Conservation (phyloP, 2,329 filamentous ascomycete genomes). For the Fusarium sp. region DNA sequence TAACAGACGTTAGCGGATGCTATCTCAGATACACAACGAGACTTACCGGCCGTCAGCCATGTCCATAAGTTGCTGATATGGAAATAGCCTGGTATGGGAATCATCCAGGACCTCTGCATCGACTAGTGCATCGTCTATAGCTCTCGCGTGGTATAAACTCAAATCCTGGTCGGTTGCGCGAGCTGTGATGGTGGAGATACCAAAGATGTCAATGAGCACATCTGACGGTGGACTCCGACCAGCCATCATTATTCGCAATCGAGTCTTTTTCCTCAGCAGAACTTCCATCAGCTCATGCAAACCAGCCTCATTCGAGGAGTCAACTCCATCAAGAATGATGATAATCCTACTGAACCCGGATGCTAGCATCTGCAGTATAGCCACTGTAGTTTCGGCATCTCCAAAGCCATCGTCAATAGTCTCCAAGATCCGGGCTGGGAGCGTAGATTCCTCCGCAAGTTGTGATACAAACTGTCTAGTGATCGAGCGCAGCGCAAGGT, state of each 20-base stretch:
- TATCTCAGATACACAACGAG: rapidly evolving
- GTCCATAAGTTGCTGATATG: background rate
- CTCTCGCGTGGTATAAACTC: background rate
- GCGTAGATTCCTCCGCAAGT: background rate
- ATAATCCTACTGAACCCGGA: rapidly evolving
- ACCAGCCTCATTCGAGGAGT: background rate
- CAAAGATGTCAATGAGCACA: rapidly evolving
- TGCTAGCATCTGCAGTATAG: background rate
- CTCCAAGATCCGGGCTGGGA: rapidly evolving
- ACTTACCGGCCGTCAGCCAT: background rate
- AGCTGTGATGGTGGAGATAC: rapidly evolving
- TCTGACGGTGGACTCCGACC: rapidly evolving
- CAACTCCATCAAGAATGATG: background rate
- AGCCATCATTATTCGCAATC: background rate
- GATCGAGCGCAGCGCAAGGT: background rate
- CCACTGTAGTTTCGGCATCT: rapidly evolving
- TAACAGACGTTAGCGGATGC: background rate
- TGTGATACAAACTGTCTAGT: background rate
- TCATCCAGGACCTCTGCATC: background rate
- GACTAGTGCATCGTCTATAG: background rate
- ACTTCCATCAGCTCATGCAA: background rate
- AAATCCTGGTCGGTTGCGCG: background rate
- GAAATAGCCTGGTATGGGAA: background rate
- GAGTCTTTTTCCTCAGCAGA: rapidly evolving
- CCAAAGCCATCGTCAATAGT: background rate